Conservation (phyloP, 148 eudicot genomes). For the Fallopia convolvulus region DNA sequence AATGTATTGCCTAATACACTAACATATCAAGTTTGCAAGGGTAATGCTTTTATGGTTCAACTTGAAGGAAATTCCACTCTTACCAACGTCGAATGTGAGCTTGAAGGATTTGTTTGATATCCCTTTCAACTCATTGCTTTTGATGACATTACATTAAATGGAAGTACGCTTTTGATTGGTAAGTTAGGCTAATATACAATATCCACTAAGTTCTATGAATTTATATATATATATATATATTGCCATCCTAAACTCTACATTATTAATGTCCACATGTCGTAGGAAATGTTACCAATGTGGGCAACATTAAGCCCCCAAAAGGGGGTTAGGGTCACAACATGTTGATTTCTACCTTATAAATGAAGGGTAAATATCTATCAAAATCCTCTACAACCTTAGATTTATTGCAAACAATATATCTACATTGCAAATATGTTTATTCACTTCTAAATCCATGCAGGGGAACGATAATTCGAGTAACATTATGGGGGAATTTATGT, state of each 20-base stretch:
- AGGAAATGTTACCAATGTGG: not conserved
- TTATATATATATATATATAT: no score
- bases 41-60: no score
- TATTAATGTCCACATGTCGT: not conserved
- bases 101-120: not conserved
- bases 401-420: no score
- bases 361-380: not conserved
- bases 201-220: not conserved
- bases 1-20: not conserved
- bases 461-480: not conserved
- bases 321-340: not conserved
- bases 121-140: not conserved
- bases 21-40: not conserved
- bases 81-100: not conserved
- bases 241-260: not conserved
- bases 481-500: not conserved
- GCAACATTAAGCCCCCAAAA: not conserved
- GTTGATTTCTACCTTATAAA: not conserved
- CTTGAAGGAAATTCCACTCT: not conserved
- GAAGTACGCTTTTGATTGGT: not conserved
- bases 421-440: no score
- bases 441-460: not conserved
- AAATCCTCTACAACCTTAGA: no score
- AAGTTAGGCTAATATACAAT: not conserved
- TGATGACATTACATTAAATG: not conserved